Evolutionary conservation across 345 rosid species (phyloP).

Genomic region (Fremontodendron californicum): DNA sequence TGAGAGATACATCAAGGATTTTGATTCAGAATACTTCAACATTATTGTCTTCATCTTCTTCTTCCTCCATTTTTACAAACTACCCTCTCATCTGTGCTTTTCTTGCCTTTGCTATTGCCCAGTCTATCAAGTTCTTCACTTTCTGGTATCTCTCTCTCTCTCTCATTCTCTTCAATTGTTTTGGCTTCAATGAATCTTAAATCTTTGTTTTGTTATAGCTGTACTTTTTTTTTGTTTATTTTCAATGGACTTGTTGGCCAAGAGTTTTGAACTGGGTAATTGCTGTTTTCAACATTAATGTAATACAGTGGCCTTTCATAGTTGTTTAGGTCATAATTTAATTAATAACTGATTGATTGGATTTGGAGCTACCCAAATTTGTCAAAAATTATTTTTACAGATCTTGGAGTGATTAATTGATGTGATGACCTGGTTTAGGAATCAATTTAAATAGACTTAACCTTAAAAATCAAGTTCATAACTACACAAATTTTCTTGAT

Average conservation of each 20-base stretch:
- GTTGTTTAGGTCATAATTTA: neutral
- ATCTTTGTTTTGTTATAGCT: slow-evolving; percentile 1
- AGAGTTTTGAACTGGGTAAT: neutral
- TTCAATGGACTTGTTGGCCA: neutral
- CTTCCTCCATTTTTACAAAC: slow-evolving; percentile 40
- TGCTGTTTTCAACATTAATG: neutral
- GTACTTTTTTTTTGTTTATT: neutral
- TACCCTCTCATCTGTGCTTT: slow-evolving; percentile 62
- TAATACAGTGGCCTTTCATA: neutral
- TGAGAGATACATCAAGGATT: slow-evolving; percentile 21
- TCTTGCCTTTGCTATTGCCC: slow-evolving; percentile 55
- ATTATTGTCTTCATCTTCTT: slow-evolving; percentile 29
- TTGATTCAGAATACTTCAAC: slow-evolving; percentile 2
- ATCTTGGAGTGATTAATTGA: slow-evolving; percentile 15
- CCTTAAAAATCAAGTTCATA: neutral
- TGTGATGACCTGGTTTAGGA: neutral
- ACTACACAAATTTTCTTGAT: neutral
- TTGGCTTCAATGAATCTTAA: neutral
- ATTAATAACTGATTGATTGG: neutral
- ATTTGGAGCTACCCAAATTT: too few species aligned
- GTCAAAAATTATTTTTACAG: neutral
- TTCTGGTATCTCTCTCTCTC: slow-evolving; percentile 41
- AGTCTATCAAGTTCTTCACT: slow-evolving; percentile 58
- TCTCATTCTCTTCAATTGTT: neutral
- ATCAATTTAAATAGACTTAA: neutral